Evolutionary conservation across 2,329 filamentous ascomycete genomes (phyloP), one percentile per base, ranked within the genome.

Genomic region (Alternaria longipes): DNA sequence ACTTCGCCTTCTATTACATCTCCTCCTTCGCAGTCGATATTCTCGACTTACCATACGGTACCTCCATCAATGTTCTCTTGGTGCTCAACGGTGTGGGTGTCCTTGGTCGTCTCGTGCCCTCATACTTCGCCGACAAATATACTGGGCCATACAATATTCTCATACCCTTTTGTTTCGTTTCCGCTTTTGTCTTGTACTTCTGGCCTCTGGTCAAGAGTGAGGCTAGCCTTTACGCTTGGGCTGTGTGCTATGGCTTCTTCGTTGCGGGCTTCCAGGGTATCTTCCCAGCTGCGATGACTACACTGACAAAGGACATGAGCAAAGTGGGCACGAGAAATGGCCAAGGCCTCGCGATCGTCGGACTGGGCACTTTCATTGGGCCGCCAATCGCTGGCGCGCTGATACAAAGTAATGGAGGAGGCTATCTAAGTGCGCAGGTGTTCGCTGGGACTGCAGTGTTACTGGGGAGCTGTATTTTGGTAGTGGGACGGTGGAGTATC

Each of bases 21-120:
- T 76, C 79, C 1, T 68, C 74, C 0, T 83, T 78, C 58, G 79
- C 75, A 7, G 68, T 78, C 16, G 73, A 82, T 18, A 71, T 81
- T 20, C 74, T 87, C 7, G 72, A 78, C 46, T 80, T 87, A 57
- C 79, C 81, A 16, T 82, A 85, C 34, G 77, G 78, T 5, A 80
- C 84, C 6, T 84, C 84, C 3, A 82, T 88, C 60, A 82, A 82
- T 26, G 77, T 89, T 2, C 80, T 90, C 1, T 78, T 90, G 46
- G 82, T 88, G 18, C 81, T 84, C 14, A 88, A 89, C 63, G 85
- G 81, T 8, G 77, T 87, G 16, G 86, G 87, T 1, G 80, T 89
- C 4, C 71, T 85, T 0, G 81, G 83, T n/a, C 85, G 87, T 0
- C 74, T 87, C 1, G 64, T 87, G 1, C 82, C 84, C 0, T 84